phyloP scores from a whole-genome alignment of 2,329 filamentous ascomycete genomes.

The Acarospora socialis region DNA sequence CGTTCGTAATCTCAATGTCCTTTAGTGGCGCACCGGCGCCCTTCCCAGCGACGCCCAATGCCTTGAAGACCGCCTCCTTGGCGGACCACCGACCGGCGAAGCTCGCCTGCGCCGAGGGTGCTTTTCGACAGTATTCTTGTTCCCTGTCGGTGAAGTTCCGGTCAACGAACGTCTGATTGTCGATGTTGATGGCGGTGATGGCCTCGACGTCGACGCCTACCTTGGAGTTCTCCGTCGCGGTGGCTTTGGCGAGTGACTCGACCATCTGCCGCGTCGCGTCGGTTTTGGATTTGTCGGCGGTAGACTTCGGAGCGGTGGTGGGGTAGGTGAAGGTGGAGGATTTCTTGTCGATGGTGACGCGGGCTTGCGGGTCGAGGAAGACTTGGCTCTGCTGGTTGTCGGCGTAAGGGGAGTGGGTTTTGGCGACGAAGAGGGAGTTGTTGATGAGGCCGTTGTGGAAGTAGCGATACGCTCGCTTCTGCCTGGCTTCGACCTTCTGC shows the following conservation, averaged over 20 bases:
- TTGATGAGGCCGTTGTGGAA: slow-evolving; percentile 98
- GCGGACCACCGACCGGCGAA: slow-evolving; percentile 95
- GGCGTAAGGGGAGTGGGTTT: slow-evolving; percentile 77
- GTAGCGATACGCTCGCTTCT: slow-evolving; percentile 98
- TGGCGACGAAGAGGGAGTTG: slow-evolving; percentile 94
- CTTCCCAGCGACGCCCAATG: slow-evolving; percentile 70
- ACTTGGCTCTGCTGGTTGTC: slow-evolving; percentile 76
- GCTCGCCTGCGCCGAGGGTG: slow-evolving; percentile 67
- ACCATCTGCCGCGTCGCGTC: slow-evolving; percentile 61
- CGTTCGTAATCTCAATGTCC: slow-evolving; percentile 83
- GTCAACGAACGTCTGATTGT: slow-evolving; percentile 85
- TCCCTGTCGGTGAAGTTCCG: slow-evolving; percentile 85
- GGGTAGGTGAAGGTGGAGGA: slow-evolving; percentile 63
- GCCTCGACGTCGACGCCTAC: slow-evolving; percentile 91
- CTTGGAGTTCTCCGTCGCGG: slow-evolving; percentile 51
- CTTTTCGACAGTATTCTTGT: slow-evolving; percentile 71
- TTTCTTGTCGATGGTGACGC: slow-evolving; percentile 78
- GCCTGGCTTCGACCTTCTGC: slow-evolving; percentile 74
- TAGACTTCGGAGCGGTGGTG: slow-evolving; percentile 52
- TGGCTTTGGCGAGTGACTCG: slow-evolving; percentile 58
- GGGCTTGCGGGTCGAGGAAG: slow-evolving; percentile 85
- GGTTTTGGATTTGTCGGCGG: slow-evolving; percentile 39
- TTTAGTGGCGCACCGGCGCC: slow-evolving; percentile 80
- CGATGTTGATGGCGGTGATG: slow-evolving; percentile 73
- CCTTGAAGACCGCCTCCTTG: slow-evolving; percentile 98